phyloP scores from a whole-genome alignment of 192 early-diverging fungal genomes.

The Anaeromyces robustus region DNA sequence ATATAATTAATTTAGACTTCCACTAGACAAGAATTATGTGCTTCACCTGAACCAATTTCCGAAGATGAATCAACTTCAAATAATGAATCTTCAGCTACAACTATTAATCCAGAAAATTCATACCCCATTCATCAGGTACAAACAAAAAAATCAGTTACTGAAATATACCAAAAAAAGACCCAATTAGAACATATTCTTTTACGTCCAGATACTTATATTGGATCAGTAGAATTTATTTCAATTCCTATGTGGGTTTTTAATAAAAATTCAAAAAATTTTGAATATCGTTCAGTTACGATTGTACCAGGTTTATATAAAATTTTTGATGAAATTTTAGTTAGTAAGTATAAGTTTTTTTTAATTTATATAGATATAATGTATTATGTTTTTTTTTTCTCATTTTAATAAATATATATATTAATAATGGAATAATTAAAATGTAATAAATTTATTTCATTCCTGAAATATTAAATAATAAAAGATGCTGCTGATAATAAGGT shows the following conservation, averaged over 20 bases:
- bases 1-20: too few relatives aligned
- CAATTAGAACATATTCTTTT: conserved; percentile 90
- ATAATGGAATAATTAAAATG: too few relatives aligned
- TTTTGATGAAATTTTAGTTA: conserved; percentile 95
- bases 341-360: conserved; percentile 21
- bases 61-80: not conserved
- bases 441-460: too few relatives aligned
- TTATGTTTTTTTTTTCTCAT: too few relatives aligned
- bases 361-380: too few relatives aligned
- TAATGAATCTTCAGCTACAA: not conserved
- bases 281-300: conserved; percentile 47
- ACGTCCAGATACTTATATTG: conserved; percentile 93
- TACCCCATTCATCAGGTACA: not conserved
- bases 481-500: not conserved
- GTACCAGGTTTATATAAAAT: conserved; percentile 92
- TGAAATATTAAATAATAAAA: not conserved
- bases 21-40: not conserved
- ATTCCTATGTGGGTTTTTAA: conserved; percentile 78
- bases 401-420: too few relatives aligned
- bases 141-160: conserved; percentile 4
- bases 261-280: conserved; percentile 35
- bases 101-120: not conserved
- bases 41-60: not conserved
- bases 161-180: conserved; percentile 90
- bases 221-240: conserved; percentile 68